These are phyloP conservation scores for Fusarium musae DNA, from an alignment of 2,329 filamentous ascomycete genomes.

Conservation along the genomic window DNA sequence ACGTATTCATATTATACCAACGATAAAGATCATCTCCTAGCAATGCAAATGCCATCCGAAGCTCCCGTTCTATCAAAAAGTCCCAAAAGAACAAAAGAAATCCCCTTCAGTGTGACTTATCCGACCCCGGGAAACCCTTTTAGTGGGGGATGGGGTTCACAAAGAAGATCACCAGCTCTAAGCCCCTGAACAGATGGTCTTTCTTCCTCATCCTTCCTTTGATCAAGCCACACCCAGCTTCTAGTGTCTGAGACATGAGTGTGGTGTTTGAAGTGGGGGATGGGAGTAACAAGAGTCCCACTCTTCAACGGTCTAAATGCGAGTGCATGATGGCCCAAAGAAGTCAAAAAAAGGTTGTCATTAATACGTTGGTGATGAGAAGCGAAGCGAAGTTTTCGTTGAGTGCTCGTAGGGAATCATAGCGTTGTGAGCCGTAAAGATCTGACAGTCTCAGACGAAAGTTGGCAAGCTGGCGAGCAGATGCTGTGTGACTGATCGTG, in stretches of 20 bases:
- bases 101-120: constrained; percentile 16
- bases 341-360: constrained; percentile 26
- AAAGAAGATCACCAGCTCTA: constrained; percentile 22
- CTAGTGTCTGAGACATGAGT: neutral
- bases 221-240: neutral
- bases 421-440: neutral
- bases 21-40: constrained; percentile 38
- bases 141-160: neutral
- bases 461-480: constrained; percentile 2
- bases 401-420: constrained; percentile 28
- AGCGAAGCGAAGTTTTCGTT: constrained; percentile 28
- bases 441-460: neutral
- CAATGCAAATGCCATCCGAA: constrained; percentile 35
- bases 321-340: constrained; percentile 21
- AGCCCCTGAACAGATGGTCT: constrained; percentile 14
- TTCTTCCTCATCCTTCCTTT: neutral
- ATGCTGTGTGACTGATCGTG: constrained; percentile 4
- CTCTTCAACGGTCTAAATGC: constrained; percentile 24
- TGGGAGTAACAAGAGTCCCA: neutral
- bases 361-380: constrained; percentile 34
- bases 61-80: constrained; percentile 21
- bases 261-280: neutral
- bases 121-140: constrained; percentile 7
- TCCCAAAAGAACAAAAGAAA: constrained; percentile 27
- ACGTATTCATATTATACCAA: constrained; percentile 40